These are phyloP conservation scores for Leucaena leucocephala DNA, from an alignment of 306 rosid species.

Conservation along the genomic window DNA sequence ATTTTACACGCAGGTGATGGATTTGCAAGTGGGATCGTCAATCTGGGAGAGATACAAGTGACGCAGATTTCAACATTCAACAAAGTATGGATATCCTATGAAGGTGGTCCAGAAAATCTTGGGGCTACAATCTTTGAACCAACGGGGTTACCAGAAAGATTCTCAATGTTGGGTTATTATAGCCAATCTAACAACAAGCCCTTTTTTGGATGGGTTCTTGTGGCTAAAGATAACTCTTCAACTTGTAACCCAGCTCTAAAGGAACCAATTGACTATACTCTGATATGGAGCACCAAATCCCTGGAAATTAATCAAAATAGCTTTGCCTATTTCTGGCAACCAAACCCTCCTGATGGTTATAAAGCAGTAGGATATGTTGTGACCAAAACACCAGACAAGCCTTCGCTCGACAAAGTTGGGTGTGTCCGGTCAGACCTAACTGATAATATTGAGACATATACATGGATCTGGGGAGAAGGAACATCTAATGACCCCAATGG, in stretches of 20 bases:
- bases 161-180: constrained; percentile 51
- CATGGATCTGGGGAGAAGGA: constrained; percentile 56
- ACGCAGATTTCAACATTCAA: neutral
- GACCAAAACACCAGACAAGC: constrained; percentile 54
- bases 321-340: constrained; percentile 54
- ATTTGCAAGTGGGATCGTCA: constrained; percentile 26
- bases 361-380: constrained; percentile 46
- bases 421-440: constrained; percentile 59
- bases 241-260: constrained; percentile 22
- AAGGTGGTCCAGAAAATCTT: neutral
- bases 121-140: constrained; percentile 69
- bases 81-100: neutral
- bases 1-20: constrained; percentile 32
- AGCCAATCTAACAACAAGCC: constrained; percentile 58
- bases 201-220: constrained; percentile 54
- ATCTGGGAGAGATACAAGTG: neutral
- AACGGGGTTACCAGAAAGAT: constrained; percentile 47
- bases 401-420: constrained; percentile 44
- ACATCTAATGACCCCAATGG: constrained; percentile 25
- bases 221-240: constrained; percentile 36
- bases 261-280: constrained; percentile 53
- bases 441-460: constrained; percentile 43
- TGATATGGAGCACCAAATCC: constrained; percentile 56
- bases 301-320: constrained; percentile 44
- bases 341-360: constrained; percentile 50